Evolutionary conservation across 768 basidiomycete genomes (phyloP).

Genomic region (Pseudohyphozyma bogoriensis): DNA sequence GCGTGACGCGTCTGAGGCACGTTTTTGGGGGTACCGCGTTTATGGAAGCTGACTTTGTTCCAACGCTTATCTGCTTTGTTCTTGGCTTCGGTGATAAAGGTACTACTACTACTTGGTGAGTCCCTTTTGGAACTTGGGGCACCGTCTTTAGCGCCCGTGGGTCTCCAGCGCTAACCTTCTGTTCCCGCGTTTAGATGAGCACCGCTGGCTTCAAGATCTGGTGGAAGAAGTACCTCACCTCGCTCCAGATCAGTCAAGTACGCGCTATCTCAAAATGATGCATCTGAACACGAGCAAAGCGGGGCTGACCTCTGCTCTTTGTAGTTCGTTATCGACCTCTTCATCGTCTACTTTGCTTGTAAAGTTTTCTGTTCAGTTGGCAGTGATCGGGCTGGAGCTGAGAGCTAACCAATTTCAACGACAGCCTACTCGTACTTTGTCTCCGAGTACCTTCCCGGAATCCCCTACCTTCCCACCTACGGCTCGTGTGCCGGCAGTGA

Average conservation of each 20-base stretch:
- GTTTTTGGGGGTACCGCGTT: no score
- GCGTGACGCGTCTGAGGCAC: no score
- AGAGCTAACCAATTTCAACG: conserved; percentile 17
- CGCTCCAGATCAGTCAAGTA: conserved; percentile 91
- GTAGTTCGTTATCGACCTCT: conserved; percentile 88
- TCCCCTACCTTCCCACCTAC: conserved; percentile 48
- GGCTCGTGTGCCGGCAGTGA: conserved; percentile 84
- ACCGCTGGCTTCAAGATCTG: conserved; percentile 94
- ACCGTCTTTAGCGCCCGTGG: no score
- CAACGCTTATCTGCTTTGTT: no score
- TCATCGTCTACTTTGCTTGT: conserved; percentile 91
- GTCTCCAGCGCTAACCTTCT: no score
- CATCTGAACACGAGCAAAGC: no score
- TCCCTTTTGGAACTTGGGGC: no score
- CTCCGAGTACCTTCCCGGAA: conserved; percentile 45
- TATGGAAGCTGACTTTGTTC: no score
- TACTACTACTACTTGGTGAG: conserved; percentile 93
- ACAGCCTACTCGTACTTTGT: conserved; percentile 72
- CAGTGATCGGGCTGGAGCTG: background rate
- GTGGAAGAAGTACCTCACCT: conserved; percentile 99
- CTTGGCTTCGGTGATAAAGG: conserved; percentile 45
- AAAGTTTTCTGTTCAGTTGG: conserved; percentile 5
- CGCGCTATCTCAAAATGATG: no score
- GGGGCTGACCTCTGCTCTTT: no score
- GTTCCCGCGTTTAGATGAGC: no score